Percentiles rank a stretch among this genome's conserved stretches.
phyloP scores from a whole-genome alignment of 176 grass and related monocot species.

The Eremochloa ophiuroides region DNA sequence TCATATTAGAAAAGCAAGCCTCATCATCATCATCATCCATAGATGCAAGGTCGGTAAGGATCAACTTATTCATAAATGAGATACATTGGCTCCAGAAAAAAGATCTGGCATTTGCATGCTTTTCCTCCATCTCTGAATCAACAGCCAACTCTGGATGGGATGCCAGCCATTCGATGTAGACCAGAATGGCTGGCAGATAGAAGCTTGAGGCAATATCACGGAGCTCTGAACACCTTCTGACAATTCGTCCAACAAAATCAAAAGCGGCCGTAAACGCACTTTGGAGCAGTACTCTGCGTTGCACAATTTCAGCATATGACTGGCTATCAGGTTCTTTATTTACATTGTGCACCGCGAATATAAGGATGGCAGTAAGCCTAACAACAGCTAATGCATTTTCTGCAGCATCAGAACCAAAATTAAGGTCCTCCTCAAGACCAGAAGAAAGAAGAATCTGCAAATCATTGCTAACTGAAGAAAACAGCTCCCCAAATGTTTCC shows the following conservation, averaged over 20 bases:
- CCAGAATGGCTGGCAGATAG: conserved; percentile 68
- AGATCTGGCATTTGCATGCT: conserved; percentile 56
- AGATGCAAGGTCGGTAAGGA: conserved; percentile 52
- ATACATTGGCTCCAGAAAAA: conserved; percentile 93
- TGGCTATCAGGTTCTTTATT: conserved; percentile 64
- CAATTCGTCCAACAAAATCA: conserved; percentile 68
- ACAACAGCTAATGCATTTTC: conserved; percentile 69
- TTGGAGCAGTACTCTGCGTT: conserved; percentile 71
- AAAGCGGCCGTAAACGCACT: conserved; percentile 77
- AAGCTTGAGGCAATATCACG: conserved; percentile 70
- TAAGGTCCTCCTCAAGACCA: conserved; percentile 66
- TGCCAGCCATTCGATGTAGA: conserved; percentile 90
- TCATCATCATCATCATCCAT: conserved; percentile 62
- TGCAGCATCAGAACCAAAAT: conserved; percentile 62
- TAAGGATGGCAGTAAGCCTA: conserved; percentile 65
- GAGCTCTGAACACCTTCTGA: conserved; percentile 67
- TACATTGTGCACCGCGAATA: conserved; percentile 92
- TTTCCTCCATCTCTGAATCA: conserved; percentile 69
- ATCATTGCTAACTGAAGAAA: conserved; percentile 50
- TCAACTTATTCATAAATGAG: conserved; percentile 77
- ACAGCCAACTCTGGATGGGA: conserved; percentile 65
- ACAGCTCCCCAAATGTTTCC: conserved; percentile 86
- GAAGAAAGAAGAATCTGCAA: conserved; percentile 76
- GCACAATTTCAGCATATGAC: conserved; percentile 79
- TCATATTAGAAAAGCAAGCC: conserved; percentile 84